Base-by-base conservation (phyloP, 169 alveolate species). In the Eimeria necatrix region DNA sequence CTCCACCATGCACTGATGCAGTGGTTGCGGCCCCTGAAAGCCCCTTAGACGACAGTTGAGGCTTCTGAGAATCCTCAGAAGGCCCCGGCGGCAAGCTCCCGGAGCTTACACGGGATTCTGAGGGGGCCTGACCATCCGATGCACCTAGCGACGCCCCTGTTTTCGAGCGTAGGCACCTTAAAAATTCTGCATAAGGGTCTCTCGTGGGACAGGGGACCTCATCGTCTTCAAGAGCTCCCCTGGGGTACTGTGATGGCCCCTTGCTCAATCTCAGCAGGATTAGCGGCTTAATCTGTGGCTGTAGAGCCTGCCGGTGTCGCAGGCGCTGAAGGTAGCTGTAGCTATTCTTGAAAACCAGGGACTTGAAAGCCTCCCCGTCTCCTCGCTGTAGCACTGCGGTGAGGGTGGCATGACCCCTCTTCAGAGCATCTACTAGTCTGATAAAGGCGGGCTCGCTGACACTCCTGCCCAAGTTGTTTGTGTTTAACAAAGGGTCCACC, bases 401-500 rank as follows among this genome's bases (percentile, higher is more conserved):
- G 81, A 94, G 96, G 49, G 86, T 70, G 49, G 64, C 80, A 26
- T 70, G 52, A 84, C 96, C 96, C 59, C 85, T 71, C 78, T 74
- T 71, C 52, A 94, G 49, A 26, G 96, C 94, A 53, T 85, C 94
- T 61, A 64, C 71, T 18, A 94, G 84, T 46, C 96, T 46, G 48
- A 76, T 71, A 60, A 81, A 90, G 46, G 95, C 90, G n/a, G 95
- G 88, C 85, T 89, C 95, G 61, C 94, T 76, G 53, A 95, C 94
- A 56, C 94, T 76, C 26, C 96, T 22, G 51, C 95, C 96, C 73
- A 95, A 92, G 52, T 95, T 95, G 80, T 95, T 95, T 48, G 64
- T 20, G 51, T 90, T 95, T 22, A 56, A 60, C 22, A 95, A 84
- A 2, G 96, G 96, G 88, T 95, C 96, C 24, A 95, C 95, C 22